These are phyloP conservation scores for Mikania micrantha DNA, from an alignment of 129 eudicot genomes.

Conservation along the genomic window DNA sequence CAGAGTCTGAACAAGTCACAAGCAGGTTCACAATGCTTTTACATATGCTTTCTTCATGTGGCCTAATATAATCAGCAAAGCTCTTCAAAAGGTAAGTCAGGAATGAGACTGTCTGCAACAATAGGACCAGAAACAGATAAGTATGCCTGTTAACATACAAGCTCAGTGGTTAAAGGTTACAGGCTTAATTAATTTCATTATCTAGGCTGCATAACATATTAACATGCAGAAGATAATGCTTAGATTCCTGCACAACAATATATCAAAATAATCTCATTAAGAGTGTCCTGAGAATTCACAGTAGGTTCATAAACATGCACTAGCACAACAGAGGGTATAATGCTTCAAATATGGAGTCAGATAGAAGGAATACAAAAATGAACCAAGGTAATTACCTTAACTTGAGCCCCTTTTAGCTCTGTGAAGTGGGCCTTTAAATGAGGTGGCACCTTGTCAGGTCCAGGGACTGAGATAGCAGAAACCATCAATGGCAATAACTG, in stretches of 20 bases:
- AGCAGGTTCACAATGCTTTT: constrained; percentile 97
- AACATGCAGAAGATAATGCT: neutral
- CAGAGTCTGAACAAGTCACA: constrained; percentile 98
- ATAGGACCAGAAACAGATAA: constrained; percentile 11
- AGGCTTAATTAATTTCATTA: neutral
- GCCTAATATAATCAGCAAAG: constrained; percentile 90
- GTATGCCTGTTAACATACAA: neutral
- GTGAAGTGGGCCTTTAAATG: constrained; percentile 82
- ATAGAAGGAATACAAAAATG: neutral
- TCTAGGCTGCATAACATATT: neutral
- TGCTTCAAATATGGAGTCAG: neutral
- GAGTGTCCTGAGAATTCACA: neutral
- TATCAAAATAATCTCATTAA: neutral
- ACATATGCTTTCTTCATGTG: constrained; percentile 96
- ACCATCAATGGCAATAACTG: constrained; percentile 91
- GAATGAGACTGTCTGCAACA: constrained; percentile 92
- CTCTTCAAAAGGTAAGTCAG: constrained; percentile 92
- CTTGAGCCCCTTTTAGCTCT: constrained; percentile 98
- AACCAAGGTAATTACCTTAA: constrained; percentile 53
- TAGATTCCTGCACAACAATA: neutral
- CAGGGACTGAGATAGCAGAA: constrained; percentile 84
- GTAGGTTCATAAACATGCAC: neutral
- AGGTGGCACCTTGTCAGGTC: constrained; percentile 91
- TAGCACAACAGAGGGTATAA: constrained; percentile 7
- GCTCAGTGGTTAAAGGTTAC: neutral